Percentiles rank a stretch among this genome's conserved stretches.
Evolutionary conservation across 768 basidiomycete species (phyloP).

Genomic region (Cantharellus cinnabarinus): DNA sequence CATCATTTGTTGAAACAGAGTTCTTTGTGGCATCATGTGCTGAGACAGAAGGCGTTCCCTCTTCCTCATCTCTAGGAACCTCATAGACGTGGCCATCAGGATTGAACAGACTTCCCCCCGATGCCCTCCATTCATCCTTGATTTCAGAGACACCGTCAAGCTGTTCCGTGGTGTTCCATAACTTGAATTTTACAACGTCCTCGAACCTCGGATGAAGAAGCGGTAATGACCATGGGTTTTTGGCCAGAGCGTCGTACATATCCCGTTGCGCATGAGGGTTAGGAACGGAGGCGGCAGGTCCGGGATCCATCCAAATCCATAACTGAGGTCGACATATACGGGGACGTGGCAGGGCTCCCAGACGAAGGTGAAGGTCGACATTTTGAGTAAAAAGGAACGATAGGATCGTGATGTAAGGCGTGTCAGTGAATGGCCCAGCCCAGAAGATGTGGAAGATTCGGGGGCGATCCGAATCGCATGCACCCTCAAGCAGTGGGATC

Average conservation of each 20-base stretch:
- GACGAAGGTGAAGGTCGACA: constrained; percentile 51
- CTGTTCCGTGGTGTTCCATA: constrained; percentile 98
- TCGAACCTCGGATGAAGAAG: constrained; percentile 86
- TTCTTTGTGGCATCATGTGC: constrained; percentile 15
- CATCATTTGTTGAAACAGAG: background rate
- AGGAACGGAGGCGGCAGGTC: constrained; percentile 78
- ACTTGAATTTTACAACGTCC: constrained; percentile 80
- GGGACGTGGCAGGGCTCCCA: constrained; percentile 24
- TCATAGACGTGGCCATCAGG: constrained; percentile 62
- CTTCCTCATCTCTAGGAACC: constrained; percentile 23
- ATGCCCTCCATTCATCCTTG: constrained; percentile 70
- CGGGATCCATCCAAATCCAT: constrained; percentile 98
- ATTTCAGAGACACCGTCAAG: constrained; percentile 81
- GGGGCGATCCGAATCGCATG: constrained; percentile 72
- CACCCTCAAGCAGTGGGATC: constrained; percentile 26
- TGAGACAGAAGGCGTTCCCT: background rate
- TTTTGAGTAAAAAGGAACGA: constrained; percentile 97
- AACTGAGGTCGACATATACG: constrained; percentile 71
- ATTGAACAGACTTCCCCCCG: constrained; percentile 65
- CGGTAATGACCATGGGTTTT: constrained; percentile 84
- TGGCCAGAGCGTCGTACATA: constrained; percentile 60
- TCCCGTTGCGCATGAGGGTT: constrained; percentile 62
- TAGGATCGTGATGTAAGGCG: constrained; percentile 85
- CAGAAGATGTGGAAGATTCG: constrained; percentile 98
- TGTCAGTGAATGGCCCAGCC: constrained; percentile 97